phyloP scores from a whole-genome alignment of 2,329 filamentous ascomycete genomes.

The Cytospora mali region DNA sequence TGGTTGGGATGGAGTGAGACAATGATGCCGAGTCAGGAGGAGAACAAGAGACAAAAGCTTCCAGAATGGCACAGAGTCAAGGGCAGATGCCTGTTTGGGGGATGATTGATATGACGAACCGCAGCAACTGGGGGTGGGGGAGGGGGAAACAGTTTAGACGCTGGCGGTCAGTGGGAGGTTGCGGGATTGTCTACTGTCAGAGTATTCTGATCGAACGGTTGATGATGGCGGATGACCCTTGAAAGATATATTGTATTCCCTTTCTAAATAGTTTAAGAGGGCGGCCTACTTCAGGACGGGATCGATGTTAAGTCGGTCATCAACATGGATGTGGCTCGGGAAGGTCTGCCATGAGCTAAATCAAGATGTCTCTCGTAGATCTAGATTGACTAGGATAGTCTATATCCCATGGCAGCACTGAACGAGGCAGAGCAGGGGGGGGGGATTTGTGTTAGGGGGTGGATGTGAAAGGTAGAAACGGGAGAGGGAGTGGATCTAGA shows the following conservation, averaged over 20 bases:
- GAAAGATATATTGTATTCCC: neutral
- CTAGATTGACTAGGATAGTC: slow-evolving; percentile 13
- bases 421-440: slow-evolving; percentile 3
- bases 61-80: neutral
- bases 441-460: slow-evolving; percentile 13
- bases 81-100: slow-evolving; percentile 23
- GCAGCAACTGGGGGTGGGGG: slow-evolving; percentile 9
- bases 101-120: slow-evolving; percentile 25
- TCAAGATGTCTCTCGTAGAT: slow-evolving; percentile 15
- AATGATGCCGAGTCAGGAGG: slow-evolving; percentile 19
- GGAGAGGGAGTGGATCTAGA: slow-evolving; percentile 18
- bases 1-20: slow-evolving; percentile 11
- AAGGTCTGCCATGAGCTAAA: slow-evolving; percentile 3
- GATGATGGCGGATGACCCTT: slow-evolving; percentile 7
- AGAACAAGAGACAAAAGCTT: slow-evolving; percentile 13
- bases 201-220: slow-evolving; percentile 7
- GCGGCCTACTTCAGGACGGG: slow-evolving; percentile 4
- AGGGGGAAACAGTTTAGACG: slow-evolving; percentile 11
- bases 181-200: slow-evolving; percentile 1
- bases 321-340: neutral
- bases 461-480: neutral
- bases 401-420: slow-evolving; percentile 7
- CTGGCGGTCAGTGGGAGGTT: slow-evolving; percentile 20
- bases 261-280: neutral
- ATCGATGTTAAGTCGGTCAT: slow-evolving; percentile 2